phyloP scores from a whole-genome alignment of 371 early-diverging fungal species.

The Cokeromyces recurvatus region DNA sequence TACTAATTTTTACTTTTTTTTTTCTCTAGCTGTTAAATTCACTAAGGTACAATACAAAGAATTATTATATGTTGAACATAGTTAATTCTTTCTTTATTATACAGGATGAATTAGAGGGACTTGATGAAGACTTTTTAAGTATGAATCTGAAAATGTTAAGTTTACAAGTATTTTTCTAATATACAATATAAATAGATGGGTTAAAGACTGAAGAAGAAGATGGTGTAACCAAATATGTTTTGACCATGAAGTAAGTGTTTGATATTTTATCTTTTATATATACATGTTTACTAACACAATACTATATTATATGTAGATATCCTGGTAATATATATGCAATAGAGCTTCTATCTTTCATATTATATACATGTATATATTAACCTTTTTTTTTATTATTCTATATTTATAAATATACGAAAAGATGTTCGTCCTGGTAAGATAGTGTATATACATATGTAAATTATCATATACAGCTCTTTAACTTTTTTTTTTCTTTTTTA shows the following conservation, averaged over 20 bases:
- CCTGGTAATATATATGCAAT: slow-evolving; percentile 34
- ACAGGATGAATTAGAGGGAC: slow-evolving; percentile 69
- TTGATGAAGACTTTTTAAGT: slow-evolving; percentile 71
- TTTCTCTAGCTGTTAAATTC: slow-evolving; percentile 33
- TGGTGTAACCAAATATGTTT: slow-evolving; percentile 57
- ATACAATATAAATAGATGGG: slow-evolving; percentile 17
- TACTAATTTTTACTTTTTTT: neutral
- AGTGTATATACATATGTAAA: too few species aligned
- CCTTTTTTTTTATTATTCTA: neutral
- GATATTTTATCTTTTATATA: neutral
- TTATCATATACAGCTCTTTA: too few species aligned
- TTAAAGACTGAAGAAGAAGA: slow-evolving; percentile 52
- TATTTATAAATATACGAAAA: too few species aligned
- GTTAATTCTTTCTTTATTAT: too few species aligned
- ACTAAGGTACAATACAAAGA: slow-evolving; percentile 26
- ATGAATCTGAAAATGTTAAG: too few species aligned
- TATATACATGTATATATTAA: neutral
- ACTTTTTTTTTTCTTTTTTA: neutral
- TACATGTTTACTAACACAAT: too few species aligned
- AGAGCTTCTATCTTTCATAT: neutral
- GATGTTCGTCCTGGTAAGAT: slow-evolving; percentile 42
- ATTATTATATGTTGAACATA: neutral
- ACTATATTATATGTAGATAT: too few species aligned
- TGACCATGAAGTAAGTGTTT: slow-evolving; percentile 70
- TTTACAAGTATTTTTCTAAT: too few species aligned